Base-by-base conservation (phyloP, 305 asterid genomes). In the Ilex paraguariensis region DNA sequence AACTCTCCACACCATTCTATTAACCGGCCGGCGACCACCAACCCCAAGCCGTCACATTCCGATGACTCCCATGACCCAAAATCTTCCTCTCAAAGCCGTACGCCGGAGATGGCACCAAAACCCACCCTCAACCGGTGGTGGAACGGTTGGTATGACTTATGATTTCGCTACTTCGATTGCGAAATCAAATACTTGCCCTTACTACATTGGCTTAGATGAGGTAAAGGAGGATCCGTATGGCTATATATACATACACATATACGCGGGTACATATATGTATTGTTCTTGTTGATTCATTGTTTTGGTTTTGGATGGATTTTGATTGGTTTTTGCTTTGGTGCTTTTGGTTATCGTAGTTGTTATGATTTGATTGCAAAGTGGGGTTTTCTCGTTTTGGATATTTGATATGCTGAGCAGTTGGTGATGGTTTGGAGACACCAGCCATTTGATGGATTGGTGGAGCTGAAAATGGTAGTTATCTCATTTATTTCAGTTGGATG, bases 171-270 rank as follows among this genome's bases (percentile, higher is more conserved):
- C 66, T 57, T 65, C 79, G 33, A 46, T 89, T 48, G 82, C 84
- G 7, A 78, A 75, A 81, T 94, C 95, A n/a, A 79, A 82, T 17
- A 91, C 81, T 31, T 87, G 91, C 58, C 87, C 95, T 0, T 92
- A 89, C 78, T 89, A 92, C 84, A 79, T 89, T 81, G 98, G 98
- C 13, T 68, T 86, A 80, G 95, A 82, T 69, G 80, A 86, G 69
- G 78, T 67, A 46, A 71, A 76, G 44, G 83, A 72, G 66, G 88
- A 92, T 67, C 83, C 81, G 6, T 92, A 82, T 13, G 83, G 84
- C 58, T 79, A 68, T 54, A 46, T 64, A 53, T 13, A 6, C 33
- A 88, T 4, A 1, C 52, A 46, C 52, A 88, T 56, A 90, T 95
- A 0, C 78, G 69, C 10, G 98, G 28, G 28, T 21, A 21, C 2